phyloP scores from a whole-genome alignment of 2,329 filamentous ascomycete species.

The Colletotrichum sp. region DNA sequence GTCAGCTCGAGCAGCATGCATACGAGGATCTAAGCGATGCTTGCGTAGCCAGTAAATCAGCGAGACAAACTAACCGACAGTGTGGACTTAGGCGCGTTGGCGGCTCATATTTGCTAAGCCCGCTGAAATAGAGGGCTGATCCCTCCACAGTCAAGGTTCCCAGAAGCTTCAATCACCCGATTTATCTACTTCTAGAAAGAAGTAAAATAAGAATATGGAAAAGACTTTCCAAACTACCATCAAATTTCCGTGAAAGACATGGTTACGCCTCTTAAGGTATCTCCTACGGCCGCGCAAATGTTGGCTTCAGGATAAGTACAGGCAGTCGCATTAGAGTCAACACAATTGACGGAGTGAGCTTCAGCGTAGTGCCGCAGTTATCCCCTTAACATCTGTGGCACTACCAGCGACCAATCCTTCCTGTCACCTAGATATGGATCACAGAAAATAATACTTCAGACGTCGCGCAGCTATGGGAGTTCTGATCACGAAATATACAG shows the following conservation, averaged over 20 bases:
- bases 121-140: neutral
- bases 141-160: neutral
- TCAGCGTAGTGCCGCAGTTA: neutral
- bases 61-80: neutral
- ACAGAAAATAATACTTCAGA: neutral
- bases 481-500: neutral
- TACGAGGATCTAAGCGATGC: too few relatives aligned
- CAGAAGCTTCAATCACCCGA: neutral
- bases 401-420: neutral
- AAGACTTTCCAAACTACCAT: neutral
- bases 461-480: neutral
- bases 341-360: neutral
- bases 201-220: neutral
- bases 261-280: neutral
- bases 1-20: neutral
- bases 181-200: neutral
- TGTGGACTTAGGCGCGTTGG: neutral
- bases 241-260: neutral
- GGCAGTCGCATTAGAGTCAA: neutral
- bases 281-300: neutral
- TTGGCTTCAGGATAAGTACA: neutral
- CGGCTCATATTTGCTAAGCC: neutral
- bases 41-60: neutral
- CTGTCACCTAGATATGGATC: accelerated
- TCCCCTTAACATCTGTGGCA: neutral